Percentiles rank a stretch among this genome's conserved stretches.
Evolutionary conservation across 2,329 filamentous ascomycete genomes (phyloP).

Genomic region (Colletotrichum sp.): DNA sequence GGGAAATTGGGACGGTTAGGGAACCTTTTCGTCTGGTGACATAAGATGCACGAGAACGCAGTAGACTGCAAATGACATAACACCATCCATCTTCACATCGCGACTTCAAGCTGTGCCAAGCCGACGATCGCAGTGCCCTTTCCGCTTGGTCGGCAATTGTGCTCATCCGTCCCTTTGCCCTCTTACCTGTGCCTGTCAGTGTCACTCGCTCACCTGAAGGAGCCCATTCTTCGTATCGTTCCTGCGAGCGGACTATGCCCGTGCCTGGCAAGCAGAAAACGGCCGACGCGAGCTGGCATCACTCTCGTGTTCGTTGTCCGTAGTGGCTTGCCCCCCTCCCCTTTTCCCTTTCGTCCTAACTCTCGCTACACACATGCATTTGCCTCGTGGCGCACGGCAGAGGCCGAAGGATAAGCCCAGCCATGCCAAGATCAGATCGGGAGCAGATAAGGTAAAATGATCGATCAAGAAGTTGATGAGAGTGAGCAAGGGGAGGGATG

Average conservation of each 20-base stretch:
- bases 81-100: background rate
- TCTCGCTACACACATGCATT: background rate
- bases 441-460: background rate
- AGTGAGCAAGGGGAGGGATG: background rate
- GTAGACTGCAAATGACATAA: slow-evolving; percentile 2
- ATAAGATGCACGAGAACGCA: background rate
- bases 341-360: background rate
- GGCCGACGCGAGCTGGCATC: background rate
- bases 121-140: background rate
- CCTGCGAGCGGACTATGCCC: background rate
- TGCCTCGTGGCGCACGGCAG: background rate
- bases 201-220: slow-evolving; percentile 1
- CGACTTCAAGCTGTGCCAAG: background rate
- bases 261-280: background rate
- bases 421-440: background rate
- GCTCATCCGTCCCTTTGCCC: background rate
- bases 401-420: background rate
- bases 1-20: background rate
- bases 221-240: background rate
- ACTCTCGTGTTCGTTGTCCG: background rate
- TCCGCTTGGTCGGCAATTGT: background rate
- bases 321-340: background rate
- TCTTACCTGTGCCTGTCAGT: background rate
- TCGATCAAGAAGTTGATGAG: background rate
- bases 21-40: background rate